Percentiles rank a stretch among this genome's conserved stretches.
Evolutionary conservation across 2,329 filamentous ascomycete genomes (phyloP).

Genomic region (Lasiodiplodia theobromae): DNA sequence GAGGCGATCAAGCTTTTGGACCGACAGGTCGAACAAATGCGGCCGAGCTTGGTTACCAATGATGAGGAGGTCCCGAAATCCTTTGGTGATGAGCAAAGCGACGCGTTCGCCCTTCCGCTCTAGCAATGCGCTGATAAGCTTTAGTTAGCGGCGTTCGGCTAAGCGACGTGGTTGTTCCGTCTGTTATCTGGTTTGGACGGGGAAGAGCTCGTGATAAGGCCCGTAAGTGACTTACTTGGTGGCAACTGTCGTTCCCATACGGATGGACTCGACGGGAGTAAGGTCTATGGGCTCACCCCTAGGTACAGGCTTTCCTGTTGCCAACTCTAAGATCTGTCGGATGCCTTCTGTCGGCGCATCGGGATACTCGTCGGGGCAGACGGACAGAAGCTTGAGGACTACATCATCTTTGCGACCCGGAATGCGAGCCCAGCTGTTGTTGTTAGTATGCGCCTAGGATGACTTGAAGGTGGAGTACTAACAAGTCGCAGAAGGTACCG

Average conservation of each 20-base stretch:
- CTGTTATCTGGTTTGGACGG: not conserved
- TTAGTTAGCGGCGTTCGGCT: slow-evolving; percentile 20
- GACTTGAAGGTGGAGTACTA: not conserved
- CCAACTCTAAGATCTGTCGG: slow-evolving; percentile 39
- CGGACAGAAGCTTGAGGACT: slow-evolving; percentile 41
- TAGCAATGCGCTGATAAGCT: slow-evolving; percentile 36
- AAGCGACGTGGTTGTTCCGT: not conserved
- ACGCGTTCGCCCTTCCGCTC: slow-evolving; percentile 33
- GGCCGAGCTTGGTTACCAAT: slow-evolving; percentile 39
- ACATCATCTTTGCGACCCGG: slow-evolving; percentile 80
- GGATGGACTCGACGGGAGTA: slow-evolving; percentile 35
- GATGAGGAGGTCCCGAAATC: slow-evolving; percentile 70
- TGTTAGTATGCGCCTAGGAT: slow-evolving; percentile 27
- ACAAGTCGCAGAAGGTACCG: slow-evolving; percentile 18
- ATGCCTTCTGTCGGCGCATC: slow-evolving; percentile 45
- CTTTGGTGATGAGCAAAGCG: slow-evolving; percentile 36
- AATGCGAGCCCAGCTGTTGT: slow-evolving; percentile 78
- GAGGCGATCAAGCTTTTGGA: slow-evolving; percentile 35
- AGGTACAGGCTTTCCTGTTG: slow-evolving; percentile 32
- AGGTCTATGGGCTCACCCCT: slow-evolving; percentile 36
- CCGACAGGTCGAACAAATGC: slow-evolving; percentile 38
- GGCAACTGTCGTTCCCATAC: slow-evolving; percentile 70
- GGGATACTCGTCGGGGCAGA: slow-evolving; percentile 40
- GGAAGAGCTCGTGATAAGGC: not conserved
- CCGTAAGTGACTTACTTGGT: slow-evolving; percentile 64